These are phyloP conservation scores for Acephala macrosclerotiorum DNA, from an alignment of 2,329 filamentous ascomycete species.

Conservation along the genomic window DNA sequence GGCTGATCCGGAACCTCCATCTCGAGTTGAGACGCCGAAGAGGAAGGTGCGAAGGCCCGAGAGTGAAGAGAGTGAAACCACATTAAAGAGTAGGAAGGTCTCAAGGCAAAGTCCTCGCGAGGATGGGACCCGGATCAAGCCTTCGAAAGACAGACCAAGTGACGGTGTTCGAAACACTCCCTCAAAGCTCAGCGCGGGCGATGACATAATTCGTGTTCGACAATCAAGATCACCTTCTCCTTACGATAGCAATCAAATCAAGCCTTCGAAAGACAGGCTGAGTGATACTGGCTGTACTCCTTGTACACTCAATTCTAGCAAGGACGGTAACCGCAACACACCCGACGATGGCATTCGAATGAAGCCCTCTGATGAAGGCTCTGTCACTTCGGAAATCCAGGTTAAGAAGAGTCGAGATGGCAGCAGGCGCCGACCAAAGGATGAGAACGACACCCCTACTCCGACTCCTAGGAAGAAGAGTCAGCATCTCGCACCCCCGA, in stretches of 20 bases:
- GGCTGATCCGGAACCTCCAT: conserved; percentile 15
- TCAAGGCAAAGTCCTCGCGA: conserved; percentile 41
- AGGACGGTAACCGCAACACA: conserved; percentile 39
- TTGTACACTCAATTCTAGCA: not conserved
- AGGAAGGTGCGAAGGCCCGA: conserved; percentile 19
- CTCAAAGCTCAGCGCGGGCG: conserved; percentile 5
- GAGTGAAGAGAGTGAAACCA: conserved; percentile 19
- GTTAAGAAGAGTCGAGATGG: conserved; percentile 27
- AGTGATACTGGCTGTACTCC: conserved; percentile 5
- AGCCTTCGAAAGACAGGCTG: too few relatives aligned
- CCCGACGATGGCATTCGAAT: conserved; percentile 35
- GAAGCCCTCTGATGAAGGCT: conserved; percentile 26
- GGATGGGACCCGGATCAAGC: conserved; percentile 39
- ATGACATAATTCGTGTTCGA: conserved; percentile 15
- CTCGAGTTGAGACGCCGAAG: conserved; percentile 20
- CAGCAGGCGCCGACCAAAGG: conserved; percentile 26
- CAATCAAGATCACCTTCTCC: too few relatives aligned
- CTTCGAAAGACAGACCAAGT: conserved; percentile 32
- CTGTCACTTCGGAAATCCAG: conserved; percentile 20
- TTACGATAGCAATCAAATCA: too few relatives aligned
- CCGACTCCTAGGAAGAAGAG: conserved; percentile 35
- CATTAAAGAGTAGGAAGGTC: conserved; percentile 20
- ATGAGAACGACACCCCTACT: conserved; percentile 23
- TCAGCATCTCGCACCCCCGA: conserved; percentile 30
- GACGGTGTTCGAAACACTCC: conserved; percentile 42